These are phyloP conservation scores for Marasmius oreades DNA, from an alignment of 1,284 basidiomycete species.

Conservation along the genomic window DNA sequence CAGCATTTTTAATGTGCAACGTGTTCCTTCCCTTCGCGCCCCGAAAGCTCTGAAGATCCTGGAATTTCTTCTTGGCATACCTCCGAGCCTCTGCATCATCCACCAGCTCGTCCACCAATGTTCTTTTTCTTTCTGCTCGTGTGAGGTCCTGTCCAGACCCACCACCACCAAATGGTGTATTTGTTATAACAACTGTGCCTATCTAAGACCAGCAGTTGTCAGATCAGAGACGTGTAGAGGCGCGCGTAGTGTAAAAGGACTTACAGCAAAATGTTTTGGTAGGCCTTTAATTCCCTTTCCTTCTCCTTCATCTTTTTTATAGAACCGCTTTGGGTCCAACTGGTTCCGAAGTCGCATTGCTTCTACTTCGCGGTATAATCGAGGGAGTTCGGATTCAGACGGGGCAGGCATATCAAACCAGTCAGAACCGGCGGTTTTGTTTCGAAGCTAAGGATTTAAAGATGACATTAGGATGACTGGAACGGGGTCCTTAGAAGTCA, in stretches of 20 bases:
- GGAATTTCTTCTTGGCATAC: constrained; percentile 94
- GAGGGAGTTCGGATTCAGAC: constrained; percentile 74
- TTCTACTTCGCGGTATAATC: constrained; percentile 89
- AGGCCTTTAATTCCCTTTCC: constrained; percentile 82
- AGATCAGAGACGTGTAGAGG: constrained; percentile 7
- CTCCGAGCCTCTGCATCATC: constrained; percentile 35
- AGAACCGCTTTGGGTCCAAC: constrained; percentile 95
- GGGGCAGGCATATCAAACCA: constrained; percentile 95
- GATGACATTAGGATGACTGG: constrained; percentile 4
- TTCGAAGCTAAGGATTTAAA: constrained; percentile 59
- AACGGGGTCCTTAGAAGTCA: constrained; percentile 3
- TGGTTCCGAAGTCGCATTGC: constrained; percentile 89
- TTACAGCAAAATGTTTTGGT: constrained; percentile 87
- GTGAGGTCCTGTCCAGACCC: constrained; percentile 70
- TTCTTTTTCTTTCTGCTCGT: constrained; percentile 68
- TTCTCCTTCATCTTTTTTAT: constrained; percentile 80
- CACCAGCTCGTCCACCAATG: constrained; percentile 74
- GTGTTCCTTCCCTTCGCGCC: constrained; percentile 75
- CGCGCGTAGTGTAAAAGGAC: constrained; percentile 20
- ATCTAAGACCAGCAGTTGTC: constrained; percentile 51
- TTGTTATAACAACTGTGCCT: constrained; percentile 80
- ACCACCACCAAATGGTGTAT: constrained; percentile 72
- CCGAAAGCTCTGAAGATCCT: constrained; percentile 72
- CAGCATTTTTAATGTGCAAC: constrained; percentile 56
- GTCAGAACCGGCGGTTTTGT: constrained; percentile 73